Evolutionary conservation across 192 early-diverging fungal species (phyloP).

Genomic region (Glomus cerebriforme): DNA sequence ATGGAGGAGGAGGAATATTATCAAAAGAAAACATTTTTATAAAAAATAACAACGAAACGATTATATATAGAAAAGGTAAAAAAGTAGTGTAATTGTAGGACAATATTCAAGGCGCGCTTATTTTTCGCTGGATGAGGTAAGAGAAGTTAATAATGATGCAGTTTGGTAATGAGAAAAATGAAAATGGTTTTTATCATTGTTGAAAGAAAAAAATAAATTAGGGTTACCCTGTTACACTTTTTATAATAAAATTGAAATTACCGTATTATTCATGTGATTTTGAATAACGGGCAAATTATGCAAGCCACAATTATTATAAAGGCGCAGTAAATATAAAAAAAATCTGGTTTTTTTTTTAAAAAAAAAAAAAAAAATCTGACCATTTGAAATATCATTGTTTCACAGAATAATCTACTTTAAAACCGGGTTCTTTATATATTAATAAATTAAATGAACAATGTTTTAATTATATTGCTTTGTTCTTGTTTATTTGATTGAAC

Average conservation of each 20-base stretch:
- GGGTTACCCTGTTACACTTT: background rate
- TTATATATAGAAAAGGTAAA: background rate
- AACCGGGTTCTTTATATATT: background rate
- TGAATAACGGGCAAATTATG: background rate
- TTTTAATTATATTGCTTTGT: background rate
- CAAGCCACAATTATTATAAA: background rate
- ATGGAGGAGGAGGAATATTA: background rate
- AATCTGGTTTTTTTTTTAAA: background rate
- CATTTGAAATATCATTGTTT: background rate
- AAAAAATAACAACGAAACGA: background rate
- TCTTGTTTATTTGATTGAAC: background rate
- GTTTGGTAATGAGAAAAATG: background rate
- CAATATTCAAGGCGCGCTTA: background rate
- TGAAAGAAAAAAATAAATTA: background rate
- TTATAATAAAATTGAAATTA: background rate
- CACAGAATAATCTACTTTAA: background rate
- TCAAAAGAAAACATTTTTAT: background rate
- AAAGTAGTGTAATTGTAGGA: background rate
- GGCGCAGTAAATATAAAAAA: background rate
- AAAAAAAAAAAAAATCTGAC: too few relatives aligned
- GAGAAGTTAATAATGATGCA: background rate
- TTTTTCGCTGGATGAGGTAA: background rate
- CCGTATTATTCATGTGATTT: background rate
- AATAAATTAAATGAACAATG: background rate
- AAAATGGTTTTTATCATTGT: background rate